Base-by-base conservation (phyloP, 441 rosid genomes). In the Gossypium davidsonii region DNA sequence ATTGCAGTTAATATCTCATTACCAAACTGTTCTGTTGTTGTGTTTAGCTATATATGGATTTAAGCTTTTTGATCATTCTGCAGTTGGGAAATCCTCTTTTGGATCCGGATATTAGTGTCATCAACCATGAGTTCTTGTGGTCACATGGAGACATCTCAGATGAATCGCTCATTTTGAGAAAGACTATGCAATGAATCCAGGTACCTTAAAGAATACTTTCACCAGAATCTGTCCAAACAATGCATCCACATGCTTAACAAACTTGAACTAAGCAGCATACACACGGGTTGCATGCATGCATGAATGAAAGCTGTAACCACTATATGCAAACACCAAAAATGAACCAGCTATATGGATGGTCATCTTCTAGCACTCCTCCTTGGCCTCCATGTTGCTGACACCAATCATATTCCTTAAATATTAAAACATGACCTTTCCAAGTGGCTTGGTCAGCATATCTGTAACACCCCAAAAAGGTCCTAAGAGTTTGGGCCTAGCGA, bases 1-100 rank as follows among this genome's bases (percentile, higher is more conserved):
- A 37, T 80, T 71, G 80, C 80, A 9, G 79, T 80, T 46, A 65
- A 77, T 56, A 4, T 31, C 34, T 57, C 1, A 31, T 10, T 11
- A 23, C 21, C 44, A 60, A 60, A 31, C 37, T 31, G 0, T 31
- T 31, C 46, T 31, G 2, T 31, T 63, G 1, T 10, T 63, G 28
- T 39, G 52, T 17, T 17, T 63, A 17, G 65, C 48, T 31, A 31
- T 31, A 5, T 42, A 21, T 61, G 14, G 20, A 2, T 37, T 63
- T 18, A n/a, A 37, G 67, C 25, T 17, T 63, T 18, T 37, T 37
- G 9, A 18, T 37, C 49, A 15, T 63, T 37, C 67, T 63, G 51
- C 51, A 63, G 51, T 17, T 63, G 28, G 67, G 67, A 4, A 63
- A 63, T 17, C 67, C 67, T 17, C 67, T 63, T 37, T 63, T 37